Evolutionary conservation across 768 basidiomycete genomes (phyloP), one percentile per base, ranked within the genome.

Genomic region (Royoungia palumana): DNA sequence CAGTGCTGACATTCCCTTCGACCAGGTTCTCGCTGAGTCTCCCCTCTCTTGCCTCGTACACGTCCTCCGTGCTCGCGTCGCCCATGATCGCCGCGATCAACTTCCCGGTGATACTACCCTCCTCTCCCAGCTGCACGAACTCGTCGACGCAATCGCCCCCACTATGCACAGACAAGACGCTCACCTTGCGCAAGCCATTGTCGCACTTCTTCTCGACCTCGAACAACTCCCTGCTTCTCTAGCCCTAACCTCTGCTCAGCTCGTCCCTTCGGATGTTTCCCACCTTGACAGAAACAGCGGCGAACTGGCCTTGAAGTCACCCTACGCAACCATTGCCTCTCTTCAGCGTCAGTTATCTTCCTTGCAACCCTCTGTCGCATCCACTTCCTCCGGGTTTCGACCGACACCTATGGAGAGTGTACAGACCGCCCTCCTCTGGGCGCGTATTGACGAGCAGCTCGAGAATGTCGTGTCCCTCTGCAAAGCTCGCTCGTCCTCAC

Each of bases 401-500:
- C 41, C 45, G 19, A 50, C 77, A 19, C 81, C 81, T 4, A 71
- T 72, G 12, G 70, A 75, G 30, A 73, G 62, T 10, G 79, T 86
- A 2, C 82, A 87, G 59, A 69, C 75, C 1, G 76, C 85, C 1
- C 71, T 90, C 12, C 69, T 94, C 0, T 94, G 90, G 89, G 71
- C 79, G 3, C 74, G 77, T 28, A 82, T 93, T 25, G 88, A 90
- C 55, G 75, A 80, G 43, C 79, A 90, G 41, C 75, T 92, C 3
- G 90, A 90, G 55, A 71, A 68, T 14, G 79, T 93, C 14, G 73
- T 83, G 0, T 66, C 76, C 3, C 73, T 91, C 61, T 89, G 87
- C 63, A 81, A 75, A 54, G 78, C 81, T 48, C 81, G 82, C 17
- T 73, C 77, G 4, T 40, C 62, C 20, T 47, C 53, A 16, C 47